Evolutionary conservation across 1,284 basidiomycete species (phyloP).

Genomic region (Apiotrichum brassicae): DNA sequence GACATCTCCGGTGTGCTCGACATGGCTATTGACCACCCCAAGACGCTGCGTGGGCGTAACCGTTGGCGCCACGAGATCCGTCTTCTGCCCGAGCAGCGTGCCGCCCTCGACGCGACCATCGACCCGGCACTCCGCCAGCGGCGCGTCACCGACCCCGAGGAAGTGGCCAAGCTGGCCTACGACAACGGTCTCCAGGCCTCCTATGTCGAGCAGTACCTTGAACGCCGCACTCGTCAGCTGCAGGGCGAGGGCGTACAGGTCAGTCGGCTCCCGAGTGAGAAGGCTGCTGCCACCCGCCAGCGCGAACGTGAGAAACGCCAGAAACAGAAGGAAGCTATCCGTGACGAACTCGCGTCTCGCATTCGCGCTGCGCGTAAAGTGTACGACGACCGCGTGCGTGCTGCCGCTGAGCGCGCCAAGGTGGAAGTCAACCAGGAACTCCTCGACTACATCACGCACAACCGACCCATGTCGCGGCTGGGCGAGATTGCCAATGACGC

Average conservation of each 20-base stretch:
- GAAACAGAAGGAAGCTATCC: conserved; percentile 14
- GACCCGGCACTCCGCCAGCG: conserved; percentile 13
- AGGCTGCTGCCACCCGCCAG: neutral
- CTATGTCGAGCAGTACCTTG: conserved; percentile 19
- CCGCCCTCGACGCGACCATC: conserved; percentile 24
- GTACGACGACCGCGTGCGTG: conserved; percentile 28
- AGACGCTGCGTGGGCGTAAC: conserved; percentile 17
- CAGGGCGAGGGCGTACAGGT: neutral
- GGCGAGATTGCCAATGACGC: conserved; percentile 14
- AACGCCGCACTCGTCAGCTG: neutral
- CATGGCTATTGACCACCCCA: conserved; percentile 12
- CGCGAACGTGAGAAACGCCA: conserved; percentile 6
- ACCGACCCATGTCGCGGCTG: conserved; percentile 15
- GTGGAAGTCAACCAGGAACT: conserved; percentile 20
- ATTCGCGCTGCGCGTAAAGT: conserved; percentile 18
- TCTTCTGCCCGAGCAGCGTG: conserved; percentile 24
- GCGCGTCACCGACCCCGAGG: conserved; percentile 13
- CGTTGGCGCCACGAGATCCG: conserved; percentile 27
- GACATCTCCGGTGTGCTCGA: conserved; percentile 17
- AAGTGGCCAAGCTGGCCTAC: conserved; percentile 26
- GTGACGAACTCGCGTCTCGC: conserved; percentile 26
- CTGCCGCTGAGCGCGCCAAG: conserved; percentile 16
- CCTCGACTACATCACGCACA: conserved; percentile 19
- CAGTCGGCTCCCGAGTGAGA: neutral
- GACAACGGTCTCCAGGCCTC: conserved; percentile 25